Conservation (phyloP, 176 grass and related monocot species). For the Paspalum notatum region DNA sequence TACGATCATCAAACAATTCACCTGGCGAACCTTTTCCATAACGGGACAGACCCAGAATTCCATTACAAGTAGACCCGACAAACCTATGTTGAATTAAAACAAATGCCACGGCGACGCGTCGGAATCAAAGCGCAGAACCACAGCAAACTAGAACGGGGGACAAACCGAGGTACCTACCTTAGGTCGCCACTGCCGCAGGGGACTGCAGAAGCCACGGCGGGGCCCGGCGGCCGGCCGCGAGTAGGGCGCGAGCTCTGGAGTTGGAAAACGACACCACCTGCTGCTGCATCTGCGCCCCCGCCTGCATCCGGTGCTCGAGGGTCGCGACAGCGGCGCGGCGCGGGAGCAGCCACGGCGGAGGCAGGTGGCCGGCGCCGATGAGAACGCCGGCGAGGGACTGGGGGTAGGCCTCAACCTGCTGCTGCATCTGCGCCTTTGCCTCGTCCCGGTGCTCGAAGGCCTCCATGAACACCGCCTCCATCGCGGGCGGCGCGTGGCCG, state of each 20-base stretch:
- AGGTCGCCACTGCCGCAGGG: neutral
- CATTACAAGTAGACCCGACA: too few relatives aligned
- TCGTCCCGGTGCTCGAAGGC: constrained; percentile 53
- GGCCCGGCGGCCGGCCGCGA: neutral
- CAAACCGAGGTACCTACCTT: neutral
- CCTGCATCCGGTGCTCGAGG: neutral
- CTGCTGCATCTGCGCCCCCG: neutral
- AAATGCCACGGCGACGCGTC: too few relatives aligned
- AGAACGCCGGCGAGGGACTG: constrained; percentile 53
- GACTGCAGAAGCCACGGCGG: constrained; percentile 44
- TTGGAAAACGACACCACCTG: neutral
- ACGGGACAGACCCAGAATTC: too few relatives aligned
- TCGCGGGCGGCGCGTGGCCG: neutral
- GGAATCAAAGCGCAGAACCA: neutral
- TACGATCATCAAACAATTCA: neutral
- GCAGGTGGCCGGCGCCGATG: constrained; percentile 40
- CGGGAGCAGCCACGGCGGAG: constrained; percentile 52
- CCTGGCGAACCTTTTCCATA: neutral
- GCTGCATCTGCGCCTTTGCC: constrained; percentile 53
- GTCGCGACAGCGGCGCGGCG: too few relatives aligned
- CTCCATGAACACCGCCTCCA: constrained; percentile 69
- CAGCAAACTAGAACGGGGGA: neutral
- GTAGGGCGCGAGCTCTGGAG: neutral
- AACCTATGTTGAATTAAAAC: too few relatives aligned
- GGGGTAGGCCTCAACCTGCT: constrained; percentile 53